Evolutionary conservation across 768 basidiomycete species (phyloP).

Genomic region (Kwoniella sp.): DNA sequence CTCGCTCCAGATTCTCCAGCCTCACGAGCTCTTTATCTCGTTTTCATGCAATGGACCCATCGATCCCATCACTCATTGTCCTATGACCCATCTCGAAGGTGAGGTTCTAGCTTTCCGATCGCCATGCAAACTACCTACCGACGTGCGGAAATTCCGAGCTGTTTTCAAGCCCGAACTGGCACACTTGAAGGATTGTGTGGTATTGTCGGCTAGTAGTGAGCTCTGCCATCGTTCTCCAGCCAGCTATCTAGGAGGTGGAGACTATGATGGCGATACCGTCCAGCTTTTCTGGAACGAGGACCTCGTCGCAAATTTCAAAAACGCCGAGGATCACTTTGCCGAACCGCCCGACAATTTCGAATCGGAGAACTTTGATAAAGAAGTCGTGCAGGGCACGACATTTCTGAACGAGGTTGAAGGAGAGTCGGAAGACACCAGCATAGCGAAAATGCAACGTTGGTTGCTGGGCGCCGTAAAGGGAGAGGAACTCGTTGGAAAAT

Average conservation of each 20-base stretch:
- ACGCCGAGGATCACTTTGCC: slow-evolving; percentile 32
- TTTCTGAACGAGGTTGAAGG: slow-evolving; percentile 24
- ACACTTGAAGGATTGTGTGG: slow-evolving; percentile 42
- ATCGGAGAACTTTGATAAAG: slow-evolving; percentile 39
- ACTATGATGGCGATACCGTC: slow-evolving; percentile 52
- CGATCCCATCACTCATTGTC: slow-evolving; percentile 30
- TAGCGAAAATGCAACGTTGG: slow-evolving; percentile 33
- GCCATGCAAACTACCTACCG: slow-evolving; percentile 49
- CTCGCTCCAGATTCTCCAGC: slow-evolving; percentile 24
- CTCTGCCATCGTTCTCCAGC: slow-evolving; percentile 40
- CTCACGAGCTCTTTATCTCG: slow-evolving; percentile 38
- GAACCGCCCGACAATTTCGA: slow-evolving; percentile 30
- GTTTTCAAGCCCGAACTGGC: slow-evolving; percentile 40
- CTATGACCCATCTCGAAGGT: slow-evolving; percentile 31
- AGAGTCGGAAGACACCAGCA: slow-evolving; percentile 20
- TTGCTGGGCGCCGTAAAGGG: slow-evolving; percentile 31
- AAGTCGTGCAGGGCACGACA: slow-evolving; percentile 31
- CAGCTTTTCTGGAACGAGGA: slow-evolving; percentile 35
- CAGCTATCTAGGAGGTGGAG: slow-evolving; percentile 42
- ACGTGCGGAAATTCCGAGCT: slow-evolving; percentile 41
- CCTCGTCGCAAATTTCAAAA: slow-evolving; percentile 33
- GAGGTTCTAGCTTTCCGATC: slow-evolving; percentile 37
- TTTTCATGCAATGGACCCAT: slow-evolving; percentile 29
- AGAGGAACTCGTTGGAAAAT: slow-evolving; percentile 30
- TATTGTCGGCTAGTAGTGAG: slow-evolving; percentile 36